These are phyloP conservation scores for Acanthamoeba culbertsoni DNA, from an alignment of 208 protist genomes.

Conservation along the genomic window DNA sequence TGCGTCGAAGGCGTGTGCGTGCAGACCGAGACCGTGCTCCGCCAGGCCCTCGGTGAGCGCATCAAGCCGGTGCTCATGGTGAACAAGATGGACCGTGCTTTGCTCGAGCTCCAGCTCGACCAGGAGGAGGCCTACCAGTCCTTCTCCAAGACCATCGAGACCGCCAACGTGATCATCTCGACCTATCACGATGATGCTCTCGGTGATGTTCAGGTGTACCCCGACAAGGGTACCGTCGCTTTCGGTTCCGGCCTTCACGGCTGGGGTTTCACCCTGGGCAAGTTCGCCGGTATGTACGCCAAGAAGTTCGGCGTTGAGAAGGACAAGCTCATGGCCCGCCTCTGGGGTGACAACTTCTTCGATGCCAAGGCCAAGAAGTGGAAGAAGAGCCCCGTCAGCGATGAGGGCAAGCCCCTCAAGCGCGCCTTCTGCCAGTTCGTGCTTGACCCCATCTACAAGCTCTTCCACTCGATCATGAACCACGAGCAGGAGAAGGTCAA, in stretches of 20 bases:
- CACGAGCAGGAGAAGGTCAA: conserved; percentile 92
- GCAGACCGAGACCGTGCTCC: conserved; percentile 99
- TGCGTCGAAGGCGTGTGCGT: conserved; percentile 99
- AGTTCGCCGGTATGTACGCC: conserved; percentile 93
- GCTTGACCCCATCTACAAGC: conserved; percentile 96
- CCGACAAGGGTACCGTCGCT: conserved; percentile 93
- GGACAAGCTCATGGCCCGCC: conserved; percentile 88
- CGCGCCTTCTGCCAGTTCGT: conserved; percentile 97
- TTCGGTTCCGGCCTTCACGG: conserved; percentile 98
- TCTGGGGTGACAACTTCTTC: conserved; percentile 99
- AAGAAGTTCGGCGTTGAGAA: conserved; percentile 91
- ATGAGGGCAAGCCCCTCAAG: conserved; percentile 79
- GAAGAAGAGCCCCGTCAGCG: conserved; percentile 72
- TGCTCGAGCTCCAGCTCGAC: conserved; percentile 93
- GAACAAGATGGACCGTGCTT: conserved; percentile 98
- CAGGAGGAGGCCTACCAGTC: conserved; percentile 83
- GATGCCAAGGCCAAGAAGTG: conserved; percentile 92
- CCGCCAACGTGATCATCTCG: conserved; percentile 96
- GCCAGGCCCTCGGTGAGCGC: conserved; percentile 96
- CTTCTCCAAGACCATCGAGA: conserved; percentile 92
- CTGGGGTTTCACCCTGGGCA: conserved; percentile 98
- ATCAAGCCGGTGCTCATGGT: conserved; percentile 98
- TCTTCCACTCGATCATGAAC: conserved; percentile 95
- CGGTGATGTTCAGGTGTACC: conserved; percentile 90
- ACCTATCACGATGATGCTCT: conserved; percentile 96